Evolutionary conservation across 2,329 filamentous ascomycete genomes (phyloP).

Genomic region (Fusarium decemcellulare): DNA sequence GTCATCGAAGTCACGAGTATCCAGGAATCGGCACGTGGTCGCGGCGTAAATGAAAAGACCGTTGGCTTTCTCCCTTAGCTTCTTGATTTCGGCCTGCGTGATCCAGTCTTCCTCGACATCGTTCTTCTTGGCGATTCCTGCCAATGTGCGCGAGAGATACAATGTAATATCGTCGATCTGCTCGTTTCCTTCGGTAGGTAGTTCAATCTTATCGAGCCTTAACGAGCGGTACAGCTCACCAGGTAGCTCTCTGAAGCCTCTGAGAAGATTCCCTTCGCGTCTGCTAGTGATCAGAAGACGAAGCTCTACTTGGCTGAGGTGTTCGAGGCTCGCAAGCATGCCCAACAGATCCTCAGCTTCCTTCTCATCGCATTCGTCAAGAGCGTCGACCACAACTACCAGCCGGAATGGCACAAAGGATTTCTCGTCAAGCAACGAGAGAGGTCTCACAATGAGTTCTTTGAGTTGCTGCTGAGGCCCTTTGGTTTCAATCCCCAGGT

Average conservation of each 20-base stretch:
- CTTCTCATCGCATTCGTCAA: slow-evolving; percentile 12
- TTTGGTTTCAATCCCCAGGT: slow-evolving; percentile 2
- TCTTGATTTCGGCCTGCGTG: neutral
- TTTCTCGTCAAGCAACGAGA: neutral
- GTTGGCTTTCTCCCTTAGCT: neutral
- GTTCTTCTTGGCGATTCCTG: neutral
- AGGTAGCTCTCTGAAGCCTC: neutral
- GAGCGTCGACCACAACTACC: slow-evolving; percentile 13
- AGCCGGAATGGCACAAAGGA: neutral
- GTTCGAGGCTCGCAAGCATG: neutral
- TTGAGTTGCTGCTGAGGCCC: slow-evolving; percentile 2
- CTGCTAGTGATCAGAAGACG: slow-evolving; percentile 21
- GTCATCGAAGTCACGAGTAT: neutral
- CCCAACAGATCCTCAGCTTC: slow-evolving; percentile 8
- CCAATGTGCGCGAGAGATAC: slow-evolving; percentile 7
- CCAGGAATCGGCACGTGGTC: slow-evolving; percentile 14
- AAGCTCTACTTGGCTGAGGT: slow-evolving; percentile 15
- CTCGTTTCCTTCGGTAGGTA: no score
- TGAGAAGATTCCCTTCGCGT: slow-evolving; percentile 3
- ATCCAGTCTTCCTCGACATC: neutral
- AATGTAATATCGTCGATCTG: slow-evolving; percentile 13
- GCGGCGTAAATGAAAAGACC: slow-evolving; percentile 32
- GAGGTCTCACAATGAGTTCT: slow-evolving; percentile 3
- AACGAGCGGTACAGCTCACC: neutral
- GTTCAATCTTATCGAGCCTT: slow-evolving; percentile 2